These are phyloP conservation scores for Leccinellum luteum DNA, from an alignment of 768 basidiomycete genomes.

Conservation along the genomic window DNA sequence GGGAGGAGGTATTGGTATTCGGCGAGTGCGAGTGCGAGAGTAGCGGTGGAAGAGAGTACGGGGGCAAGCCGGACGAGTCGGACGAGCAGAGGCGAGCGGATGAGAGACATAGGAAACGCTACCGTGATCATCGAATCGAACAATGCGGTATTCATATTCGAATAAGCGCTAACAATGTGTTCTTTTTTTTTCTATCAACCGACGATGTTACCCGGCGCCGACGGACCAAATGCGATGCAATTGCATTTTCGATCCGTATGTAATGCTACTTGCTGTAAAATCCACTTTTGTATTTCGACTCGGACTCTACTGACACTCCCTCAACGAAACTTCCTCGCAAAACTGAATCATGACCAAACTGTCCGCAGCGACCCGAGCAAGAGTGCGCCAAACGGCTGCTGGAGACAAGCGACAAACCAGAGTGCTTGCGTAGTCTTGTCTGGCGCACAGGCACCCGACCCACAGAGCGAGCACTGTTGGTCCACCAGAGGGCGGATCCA, in stretches of 20 bases:
- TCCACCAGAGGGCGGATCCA: not conserved
- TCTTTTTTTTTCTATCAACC: too few species aligned
- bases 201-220: too few species aligned
- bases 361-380: too few species aligned
- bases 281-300: not conserved
- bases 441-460: not conserved
- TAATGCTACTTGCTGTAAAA: not conserved
- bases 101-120: not conserved
- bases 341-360: not conserved
- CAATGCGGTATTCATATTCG: too few species aligned
- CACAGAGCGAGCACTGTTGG: not conserved
- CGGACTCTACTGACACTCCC: too few species aligned
- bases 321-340: not conserved
- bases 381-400: too few species aligned
- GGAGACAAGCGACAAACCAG: too few species aligned
- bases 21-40: not conserved
- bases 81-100: not conserved
- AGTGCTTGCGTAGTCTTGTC: too few species aligned
- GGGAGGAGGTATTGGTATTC: not conserved
- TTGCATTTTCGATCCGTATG: too few species aligned
- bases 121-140: not conserved
- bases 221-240: too few species aligned
- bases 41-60: constrained; percentile 4
- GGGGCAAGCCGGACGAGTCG: not conserved
- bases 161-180: too few species aligned